Conservation (phyloP, 2,329 filamentous ascomycete species). For the Elsinoe batatas region DNA sequence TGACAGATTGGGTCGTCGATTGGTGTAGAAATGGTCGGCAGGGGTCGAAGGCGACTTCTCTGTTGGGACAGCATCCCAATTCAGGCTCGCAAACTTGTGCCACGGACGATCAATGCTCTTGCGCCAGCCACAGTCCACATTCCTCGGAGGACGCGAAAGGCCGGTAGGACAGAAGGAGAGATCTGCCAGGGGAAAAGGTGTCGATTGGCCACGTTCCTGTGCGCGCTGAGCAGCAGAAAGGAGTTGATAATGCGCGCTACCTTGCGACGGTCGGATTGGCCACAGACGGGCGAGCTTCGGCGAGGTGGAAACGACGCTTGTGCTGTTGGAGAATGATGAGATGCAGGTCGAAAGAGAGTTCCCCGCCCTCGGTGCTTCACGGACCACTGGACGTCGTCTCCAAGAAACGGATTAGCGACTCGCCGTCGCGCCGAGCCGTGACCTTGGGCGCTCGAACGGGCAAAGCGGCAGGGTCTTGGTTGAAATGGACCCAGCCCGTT, state of each 20-base stretch:
- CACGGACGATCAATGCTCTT: slow-evolving; percentile 10
- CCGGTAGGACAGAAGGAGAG: not conserved
- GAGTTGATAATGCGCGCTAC: not conserved
- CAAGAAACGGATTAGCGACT: not conserved
- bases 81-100: slow-evolving; percentile 7
- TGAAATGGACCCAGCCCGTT: slow-evolving; percentile 1
- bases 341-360: not conserved
- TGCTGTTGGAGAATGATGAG: slow-evolving; percentile 2
- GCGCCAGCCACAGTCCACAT: slow-evolving; percentile 10
- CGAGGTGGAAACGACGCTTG: slow-evolving; percentile 4
- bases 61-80: slow-evolving; percentile 3
- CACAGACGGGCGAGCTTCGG: not conserved
- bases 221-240: not conserved
- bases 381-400: not conserved
- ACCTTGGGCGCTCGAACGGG: not conserved
- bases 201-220: slow-evolving; percentile 1
- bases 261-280: not conserved
- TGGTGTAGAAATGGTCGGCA: not conserved
- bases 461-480: not conserved
- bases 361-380: slow-evolving; percentile 7
- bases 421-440: slow-evolving; percentile 3
- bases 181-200: not conserved
- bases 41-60: not conserved
- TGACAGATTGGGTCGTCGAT: not conserved
- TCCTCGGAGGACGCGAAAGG: slow-evolving; percentile 1